These are phyloP conservation scores for Taiozyma sp. DNA, from an alignment of 1,139 yeast genomes.

Conservation along the genomic window DNA sequence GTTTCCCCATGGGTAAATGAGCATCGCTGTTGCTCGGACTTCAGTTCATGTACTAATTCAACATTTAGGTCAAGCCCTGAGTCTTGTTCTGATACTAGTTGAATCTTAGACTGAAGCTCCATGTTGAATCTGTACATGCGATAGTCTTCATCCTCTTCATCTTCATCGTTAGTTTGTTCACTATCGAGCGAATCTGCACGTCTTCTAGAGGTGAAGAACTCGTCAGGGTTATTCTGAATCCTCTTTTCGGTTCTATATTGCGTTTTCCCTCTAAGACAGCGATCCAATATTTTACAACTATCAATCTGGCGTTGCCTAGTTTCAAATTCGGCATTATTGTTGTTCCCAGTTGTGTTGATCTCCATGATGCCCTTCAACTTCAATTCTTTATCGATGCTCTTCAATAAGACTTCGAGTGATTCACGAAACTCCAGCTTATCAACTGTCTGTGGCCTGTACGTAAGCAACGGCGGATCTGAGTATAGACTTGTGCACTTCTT, in stretches of 20 bases:
- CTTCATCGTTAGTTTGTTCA: neutral
- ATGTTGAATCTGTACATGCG: neutral
- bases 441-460: slow-evolving; percentile 1
- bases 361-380: neutral
- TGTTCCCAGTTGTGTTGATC: neutral
- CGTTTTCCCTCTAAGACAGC: neutral
- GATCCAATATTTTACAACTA: neutral
- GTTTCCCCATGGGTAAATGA: neutral
- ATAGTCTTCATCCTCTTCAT: neutral
- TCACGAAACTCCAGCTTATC: slow-evolving; percentile 4
- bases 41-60: too few species aligned
- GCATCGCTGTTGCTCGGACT: neutral
- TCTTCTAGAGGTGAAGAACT: neutral
- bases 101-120: neutral
- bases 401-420: neutral
- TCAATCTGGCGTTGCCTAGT: neutral
- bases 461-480: slow-evolving; percentile 24
- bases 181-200: neutral
- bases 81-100: too few species aligned
- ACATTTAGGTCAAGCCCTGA: neutral
- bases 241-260: neutral
- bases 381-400: neutral
- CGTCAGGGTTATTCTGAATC: neutral
- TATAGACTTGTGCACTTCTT: slow-evolving; percentile 19
- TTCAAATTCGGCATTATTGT: neutral